Evolutionary conservation across 495 filamentous ascomycete species (phyloP), one percentile per base, ranked within the genome.

Genomic region (Rhypophila decipiens): DNA sequence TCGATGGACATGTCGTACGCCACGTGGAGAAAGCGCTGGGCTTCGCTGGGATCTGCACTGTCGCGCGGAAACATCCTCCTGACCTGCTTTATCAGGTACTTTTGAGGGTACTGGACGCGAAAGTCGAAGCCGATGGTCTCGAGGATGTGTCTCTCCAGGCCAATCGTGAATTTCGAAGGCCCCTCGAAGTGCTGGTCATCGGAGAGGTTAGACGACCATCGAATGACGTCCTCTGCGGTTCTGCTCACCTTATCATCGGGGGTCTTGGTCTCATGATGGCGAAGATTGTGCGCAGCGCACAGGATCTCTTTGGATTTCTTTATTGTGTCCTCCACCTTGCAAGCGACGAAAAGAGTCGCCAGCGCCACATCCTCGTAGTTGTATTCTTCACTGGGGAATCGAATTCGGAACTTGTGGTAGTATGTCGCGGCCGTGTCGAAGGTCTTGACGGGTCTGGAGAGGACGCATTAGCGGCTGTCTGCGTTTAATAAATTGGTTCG

Each of bases 241-340:
- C 12, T 19, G 57, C 71, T 48, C 64, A 94, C 90, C 49, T 80
- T 77, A 60, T 94, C 86, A 65, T 98, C 93, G 0, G 87, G 77
- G 5, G 84, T 85, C 37, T 90, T 75, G 47, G 82, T 80, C 49
- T 96, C 90, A 17, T 80, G 72, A 8, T 83, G 67, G 59, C 87
- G 89, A 17, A 96, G 65, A 53, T 96, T 97, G 69, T 90, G 87
- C 3, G 86, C 84, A 5, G 90, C 90, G 50, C 87, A 93, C 4
- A 96, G 72, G 47, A 98, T 93, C 44, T 98, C 93, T 41, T 80
- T 80, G 15, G 88, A 95, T 69, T 97, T 97, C 69, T 98, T 97
- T 39, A 97, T 73, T 1, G 93, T 97, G 61, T 98, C 93, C 59
- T 98, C 93, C 37, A 91, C 89, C 66, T 98, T 98, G 77, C 91